A percentile compares a stretch with the other conserved stretches of the same genome.
Conservation (phyloP, 495 filamentous ascomycete species). For the Thozetella sp. region DNA sequence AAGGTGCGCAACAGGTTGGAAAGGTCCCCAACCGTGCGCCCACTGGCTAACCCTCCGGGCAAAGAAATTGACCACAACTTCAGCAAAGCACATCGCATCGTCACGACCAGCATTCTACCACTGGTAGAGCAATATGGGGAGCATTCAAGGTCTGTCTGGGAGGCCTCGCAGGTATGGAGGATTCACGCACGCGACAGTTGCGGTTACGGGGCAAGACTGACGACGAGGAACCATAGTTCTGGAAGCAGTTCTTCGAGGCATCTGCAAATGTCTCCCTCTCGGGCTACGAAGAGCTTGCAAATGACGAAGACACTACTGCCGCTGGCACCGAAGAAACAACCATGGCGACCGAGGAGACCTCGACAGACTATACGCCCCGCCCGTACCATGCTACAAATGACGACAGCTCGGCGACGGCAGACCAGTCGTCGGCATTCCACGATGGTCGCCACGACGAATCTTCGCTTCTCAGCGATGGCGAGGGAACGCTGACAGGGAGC, state of each 20-base stretch:
- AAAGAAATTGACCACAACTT: slow-evolving; percentile 98
- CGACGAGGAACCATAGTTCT: too few relatives aligned
- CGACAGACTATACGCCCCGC: slow-evolving; percentile 42
- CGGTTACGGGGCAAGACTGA: too few relatives aligned
- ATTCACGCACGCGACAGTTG: too few relatives aligned
- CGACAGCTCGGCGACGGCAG: slow-evolving; percentile 35
- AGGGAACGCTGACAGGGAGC: slow-evolving; percentile 51
- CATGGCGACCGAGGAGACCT: slow-evolving; percentile 35
- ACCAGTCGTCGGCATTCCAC: slow-evolving; percentile 30
- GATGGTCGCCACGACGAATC: slow-evolving; percentile 42
- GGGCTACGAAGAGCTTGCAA: slow-evolving; percentile 82
- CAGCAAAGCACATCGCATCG: slow-evolving; percentile 93
- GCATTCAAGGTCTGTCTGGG: slow-evolving; percentile 93
- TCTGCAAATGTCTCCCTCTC: slow-evolving; percentile 97
- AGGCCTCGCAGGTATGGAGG: slow-evolving; percentile 80
- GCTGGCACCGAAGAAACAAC: slow-evolving; percentile 33
- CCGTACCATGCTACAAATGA: slow-evolving; percentile 29
- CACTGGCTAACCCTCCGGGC: neutral
- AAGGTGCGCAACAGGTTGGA: slow-evolving; percentile 57
- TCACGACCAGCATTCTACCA: slow-evolving; percentile 90
- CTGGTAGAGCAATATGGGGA: slow-evolving; percentile 96
- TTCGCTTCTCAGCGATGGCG: slow-evolving; percentile 51
- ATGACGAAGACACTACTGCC: slow-evolving; percentile 51
- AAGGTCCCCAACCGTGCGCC: neutral
- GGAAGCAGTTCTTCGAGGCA: slow-evolving; percentile 99